A percentile compares a stretch with the other conserved stretches of the same genome.
phyloP scores from a whole-genome alignment of 257 asterid genomes.

The Rauvolfia tetraphylla region DNA sequence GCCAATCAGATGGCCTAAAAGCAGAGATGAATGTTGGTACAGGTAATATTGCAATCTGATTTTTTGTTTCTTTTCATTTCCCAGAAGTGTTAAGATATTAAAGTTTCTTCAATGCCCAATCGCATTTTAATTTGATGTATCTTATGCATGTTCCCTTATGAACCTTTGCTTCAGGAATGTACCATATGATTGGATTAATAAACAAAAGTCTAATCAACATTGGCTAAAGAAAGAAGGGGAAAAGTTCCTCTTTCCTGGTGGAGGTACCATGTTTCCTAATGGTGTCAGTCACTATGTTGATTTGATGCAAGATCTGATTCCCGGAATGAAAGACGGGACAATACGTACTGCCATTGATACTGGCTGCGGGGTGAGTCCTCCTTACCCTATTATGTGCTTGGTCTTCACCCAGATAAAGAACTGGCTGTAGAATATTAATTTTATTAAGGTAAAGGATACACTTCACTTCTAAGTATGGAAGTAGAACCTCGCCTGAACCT shows the following conservation, averaged over 20 bases:
- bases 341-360: slow-evolving; percentile 94
- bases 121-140: neutral
- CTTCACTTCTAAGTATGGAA: neutral
- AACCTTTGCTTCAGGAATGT: slow-evolving; percentile 56
- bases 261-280: slow-evolving; percentile 97
- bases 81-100: neutral
- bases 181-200: slow-evolving; percentile 96
- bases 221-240: slow-evolving; percentile 96
- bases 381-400: slow-evolving; percentile 2
- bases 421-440: neutral
- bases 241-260: slow-evolving; percentile 93
- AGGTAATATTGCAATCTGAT: slow-evolving; percentile 39
- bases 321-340: slow-evolving; percentile 89
- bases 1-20: slow-evolving; percentile 89
- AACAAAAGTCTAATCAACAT: slow-evolving; percentile 89
- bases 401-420: neutral
- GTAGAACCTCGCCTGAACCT: neutral
- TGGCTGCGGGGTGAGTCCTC: slow-evolving; percentile 94
- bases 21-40: slow-evolving; percentile 85
- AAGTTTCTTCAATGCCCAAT: neutral
- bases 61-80: neutral
- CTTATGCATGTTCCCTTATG: neutral
- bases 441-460: neutral
- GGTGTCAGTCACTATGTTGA: slow-evolving; percentile 88
- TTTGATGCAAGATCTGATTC: slow-evolving; percentile 76